Conservation (phyloP, 345 rosid genomes). For the Salix purpurea region DNA sequence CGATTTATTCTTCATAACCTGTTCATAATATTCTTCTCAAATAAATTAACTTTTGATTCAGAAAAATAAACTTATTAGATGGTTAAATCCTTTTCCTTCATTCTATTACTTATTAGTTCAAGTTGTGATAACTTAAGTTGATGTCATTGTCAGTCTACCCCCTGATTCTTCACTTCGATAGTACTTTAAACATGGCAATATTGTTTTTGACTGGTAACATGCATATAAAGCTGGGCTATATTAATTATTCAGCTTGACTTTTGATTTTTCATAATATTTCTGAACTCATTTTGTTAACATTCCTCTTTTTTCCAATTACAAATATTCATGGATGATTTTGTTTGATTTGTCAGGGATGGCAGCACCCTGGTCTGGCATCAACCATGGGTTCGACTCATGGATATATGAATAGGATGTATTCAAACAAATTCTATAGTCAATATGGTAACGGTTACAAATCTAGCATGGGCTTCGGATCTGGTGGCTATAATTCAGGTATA, state of each 20-base stretch:
- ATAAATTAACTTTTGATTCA: neutral
- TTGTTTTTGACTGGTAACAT: neutral
- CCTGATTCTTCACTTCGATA: neutral
- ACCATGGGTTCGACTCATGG: slow-evolving; percentile 59
- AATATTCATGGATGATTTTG: neutral
- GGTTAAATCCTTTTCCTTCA: neutral
- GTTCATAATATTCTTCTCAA: too few species aligned
- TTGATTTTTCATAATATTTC: neutral
- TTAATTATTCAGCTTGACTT: neutral
- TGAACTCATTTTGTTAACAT: neutral
- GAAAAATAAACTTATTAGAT: neutral
- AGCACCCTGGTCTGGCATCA: slow-evolving; percentile 48
- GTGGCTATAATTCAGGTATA: slow-evolving; percentile 61
- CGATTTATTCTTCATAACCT: neutral
- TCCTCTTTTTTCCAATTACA: neutral
- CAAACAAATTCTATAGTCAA: slow-evolving; percentile 61
- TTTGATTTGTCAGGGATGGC: slow-evolving; percentile 44
- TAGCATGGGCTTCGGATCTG: slow-evolving; percentile 61
- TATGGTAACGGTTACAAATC: slow-evolving; percentile 61
- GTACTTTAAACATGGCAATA: neutral
- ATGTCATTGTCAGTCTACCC: neutral
- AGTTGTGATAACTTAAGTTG: neutral
- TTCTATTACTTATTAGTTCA: neutral
- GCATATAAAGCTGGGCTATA: neutral
- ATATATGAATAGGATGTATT: slow-evolving; percentile 56